Evolutionary conservation across 2,329 filamentous ascomycete species (phyloP), one percentile per base, ranked within the genome.

Genomic region (Cladosporium sp.): DNA sequence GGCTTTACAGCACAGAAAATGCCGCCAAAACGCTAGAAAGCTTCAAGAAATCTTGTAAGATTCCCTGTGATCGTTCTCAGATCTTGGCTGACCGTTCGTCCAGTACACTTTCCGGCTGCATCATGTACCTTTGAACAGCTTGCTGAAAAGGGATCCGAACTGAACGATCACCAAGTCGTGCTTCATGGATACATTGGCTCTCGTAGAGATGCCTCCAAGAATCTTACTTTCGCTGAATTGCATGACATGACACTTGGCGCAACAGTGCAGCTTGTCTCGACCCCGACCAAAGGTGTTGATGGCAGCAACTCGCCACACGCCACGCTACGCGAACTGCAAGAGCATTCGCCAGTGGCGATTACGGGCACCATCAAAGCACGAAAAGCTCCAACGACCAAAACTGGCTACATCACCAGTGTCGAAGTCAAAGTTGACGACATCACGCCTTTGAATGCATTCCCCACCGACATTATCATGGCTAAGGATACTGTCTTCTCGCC

Each of bases 381-480:
- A 37, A 66, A 74, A 58, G 67, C 71, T 14, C 65, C 75, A 15
- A 47, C 47, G 14, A n/a, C 34, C 37, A 49, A 19, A 47, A 15
- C 51, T 22, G 55, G 54, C 5, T 19, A 58, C 20, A 70, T 76
- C 51, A 67, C 67, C 25, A 62, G 72, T 3, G 72, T 85, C 60
- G 88, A 92, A 65, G 73, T 94, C 51, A 78, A 80, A 5, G 73
- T 92, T 17, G 76, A 82, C 49, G 79, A 80, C 3, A 81, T 96
- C 8, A 78, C 84, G 43, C 81, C 84, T 52, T 80, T 97, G 3
- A 93, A 93, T 65, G 75, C 82, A 0, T 90, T 95, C 57, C 85
- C 89, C 0, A 83, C 83, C 43, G 84, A 92, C 62, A 85, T 96
- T 59, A 87, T 94, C 60, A 84, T 95, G 62, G 89, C 88, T 1